Evolutionary conservation across 78 protist genomes (phyloP).

Genomic region (Dictyostelium capitatum): DNA sequence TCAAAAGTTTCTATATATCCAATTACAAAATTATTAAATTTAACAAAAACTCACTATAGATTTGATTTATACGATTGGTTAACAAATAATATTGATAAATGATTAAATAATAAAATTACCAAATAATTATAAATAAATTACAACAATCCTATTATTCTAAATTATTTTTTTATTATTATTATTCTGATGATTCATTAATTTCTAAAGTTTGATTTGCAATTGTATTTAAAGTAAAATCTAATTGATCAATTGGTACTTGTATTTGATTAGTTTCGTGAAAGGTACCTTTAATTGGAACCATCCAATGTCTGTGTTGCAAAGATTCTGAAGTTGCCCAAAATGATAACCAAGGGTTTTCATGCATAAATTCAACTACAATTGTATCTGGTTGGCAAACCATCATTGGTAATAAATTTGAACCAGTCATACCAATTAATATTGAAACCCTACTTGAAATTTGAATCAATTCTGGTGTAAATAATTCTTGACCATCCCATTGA

Average conservation of each 20-base stretch:
- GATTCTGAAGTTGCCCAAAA: conserved; percentile 55
- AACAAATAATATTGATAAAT: no score
- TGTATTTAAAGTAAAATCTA: background rate
- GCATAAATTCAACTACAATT: conserved; percentile 47
- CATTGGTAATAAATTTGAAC: conserved; percentile 46
- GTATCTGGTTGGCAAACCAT: conserved; percentile 6
- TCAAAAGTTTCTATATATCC: no score
- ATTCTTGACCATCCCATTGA: conserved; percentile 49
- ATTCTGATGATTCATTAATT: no score
- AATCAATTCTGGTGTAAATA: background rate
- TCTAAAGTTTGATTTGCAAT: background rate
- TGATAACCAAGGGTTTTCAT: conserved; percentile 72
- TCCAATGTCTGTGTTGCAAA: conserved; percentile 41
- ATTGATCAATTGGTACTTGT: conserved; percentile 28
- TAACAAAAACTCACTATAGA: no score
- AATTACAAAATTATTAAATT: no score
- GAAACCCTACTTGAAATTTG: background rate
- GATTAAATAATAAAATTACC: no score
- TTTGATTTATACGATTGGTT: no score
- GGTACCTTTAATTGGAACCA: conserved; percentile 36
- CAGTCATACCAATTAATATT: conserved; percentile 63
- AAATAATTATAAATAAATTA: no score
- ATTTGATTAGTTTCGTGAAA: conserved; percentile 23
- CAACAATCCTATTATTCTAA: no score
- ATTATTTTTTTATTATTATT: no score